phyloP scores from a whole-genome alignment of 1,139 yeast genomes.

The Yamadazyma siamensis region DNA sequence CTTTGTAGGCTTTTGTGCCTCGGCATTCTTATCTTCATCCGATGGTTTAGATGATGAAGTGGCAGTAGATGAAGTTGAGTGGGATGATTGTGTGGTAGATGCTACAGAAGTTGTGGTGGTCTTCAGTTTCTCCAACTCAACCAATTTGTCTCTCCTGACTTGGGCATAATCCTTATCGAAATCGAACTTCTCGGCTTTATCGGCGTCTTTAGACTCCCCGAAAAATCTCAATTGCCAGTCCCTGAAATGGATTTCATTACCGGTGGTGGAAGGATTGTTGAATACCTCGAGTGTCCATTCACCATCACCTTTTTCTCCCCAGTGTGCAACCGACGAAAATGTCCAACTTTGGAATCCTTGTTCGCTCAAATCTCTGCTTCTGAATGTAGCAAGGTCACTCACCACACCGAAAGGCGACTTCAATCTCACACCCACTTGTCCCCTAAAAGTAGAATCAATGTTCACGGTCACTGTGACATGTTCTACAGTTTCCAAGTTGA shows the following conservation, averaged over 20 bases:
- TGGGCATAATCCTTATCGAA: slow-evolving; percentile 40
- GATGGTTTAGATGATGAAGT: slow-evolving; percentile 1
- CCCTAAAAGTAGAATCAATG: slow-evolving; percentile 63
- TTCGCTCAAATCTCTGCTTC: slow-evolving; percentile 54
- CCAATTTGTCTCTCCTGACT: slow-evolving; percentile 29
- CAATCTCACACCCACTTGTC: slow-evolving; percentile 63
- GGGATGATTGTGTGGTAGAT: slow-evolving; percentile 2
- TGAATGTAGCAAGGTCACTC: slow-evolving; percentile 72
- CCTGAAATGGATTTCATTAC: slow-evolving; percentile 45
- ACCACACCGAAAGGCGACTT: slow-evolving; percentile 72
- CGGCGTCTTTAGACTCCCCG: slow-evolving; percentile 72
- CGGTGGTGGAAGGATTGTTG: slow-evolving; percentile 17
- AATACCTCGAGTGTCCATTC: slow-evolving; percentile 74
- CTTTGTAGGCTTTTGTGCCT: slow-evolving; percentile 3
- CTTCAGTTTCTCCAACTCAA: slow-evolving; percentile 6
- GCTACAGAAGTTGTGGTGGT: slow-evolving; percentile 2
- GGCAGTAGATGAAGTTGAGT: slow-evolving; percentile 3
- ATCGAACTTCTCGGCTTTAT: slow-evolving; percentile 50
- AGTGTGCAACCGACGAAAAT: slow-evolving; percentile 96
- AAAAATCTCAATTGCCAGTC: slow-evolving; percentile 79
- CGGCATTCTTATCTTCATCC: slow-evolving; percentile 2
- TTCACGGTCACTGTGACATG: slow-evolving; percentile 83
- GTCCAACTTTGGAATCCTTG: slow-evolving; percentile 81
- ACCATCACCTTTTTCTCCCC: slow-evolving; percentile 89
- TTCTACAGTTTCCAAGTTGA: slow-evolving; percentile 72